A percentile compares a stretch with the other conserved stretches of the same genome.
phyloP scores from a whole-genome alignment of 257 asterid species.

The Nicotiana obtusifolia region DNA sequence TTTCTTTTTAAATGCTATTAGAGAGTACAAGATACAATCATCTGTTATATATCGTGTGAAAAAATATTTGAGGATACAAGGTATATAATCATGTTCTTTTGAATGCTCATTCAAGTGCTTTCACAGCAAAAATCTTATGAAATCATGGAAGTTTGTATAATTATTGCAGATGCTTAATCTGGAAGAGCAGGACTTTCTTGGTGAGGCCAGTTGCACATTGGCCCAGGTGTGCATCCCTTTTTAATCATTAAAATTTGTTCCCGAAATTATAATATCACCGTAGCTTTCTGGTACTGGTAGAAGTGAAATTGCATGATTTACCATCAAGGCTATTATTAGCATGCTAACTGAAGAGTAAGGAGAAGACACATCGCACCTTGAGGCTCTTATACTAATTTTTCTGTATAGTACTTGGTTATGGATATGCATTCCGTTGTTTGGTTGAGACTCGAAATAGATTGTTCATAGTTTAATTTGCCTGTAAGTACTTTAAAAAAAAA shows the following conservation, averaged over 20 bases:
- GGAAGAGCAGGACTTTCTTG: slow-evolving; percentile 98
- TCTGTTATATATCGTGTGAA: background rate
- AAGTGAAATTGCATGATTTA: background rate
- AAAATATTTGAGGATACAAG: background rate
- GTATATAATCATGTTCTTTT: background rate
- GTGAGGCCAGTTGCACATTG: slow-evolving; percentile 78
- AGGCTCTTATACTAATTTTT: background rate
- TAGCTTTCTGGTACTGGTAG: background rate
- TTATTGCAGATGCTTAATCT: slow-evolving; percentile 46
- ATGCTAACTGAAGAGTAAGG: background rate
- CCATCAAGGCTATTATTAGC: background rate
- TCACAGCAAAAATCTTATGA: background rate
- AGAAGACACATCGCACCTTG: background rate
- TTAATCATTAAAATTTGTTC: slow-evolving; percentile 2
- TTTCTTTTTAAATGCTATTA: background rate
- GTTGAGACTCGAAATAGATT: background rate
- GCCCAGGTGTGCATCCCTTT: slow-evolving; percentile 61
- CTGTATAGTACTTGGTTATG: background rate
- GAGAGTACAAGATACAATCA: background rate
- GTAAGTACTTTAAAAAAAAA: too few species aligned
- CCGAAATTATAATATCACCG: background rate
- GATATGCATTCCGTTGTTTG: background rate
- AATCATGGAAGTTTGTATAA: slow-evolving; percentile 4
- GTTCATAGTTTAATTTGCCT: background rate
- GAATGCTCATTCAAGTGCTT: slow-evolving; percentile 9